Evolutionary conservation across 2,329 filamentous ascomycete genomes (phyloP).

Genomic region (Cytospora mali): DNA sequence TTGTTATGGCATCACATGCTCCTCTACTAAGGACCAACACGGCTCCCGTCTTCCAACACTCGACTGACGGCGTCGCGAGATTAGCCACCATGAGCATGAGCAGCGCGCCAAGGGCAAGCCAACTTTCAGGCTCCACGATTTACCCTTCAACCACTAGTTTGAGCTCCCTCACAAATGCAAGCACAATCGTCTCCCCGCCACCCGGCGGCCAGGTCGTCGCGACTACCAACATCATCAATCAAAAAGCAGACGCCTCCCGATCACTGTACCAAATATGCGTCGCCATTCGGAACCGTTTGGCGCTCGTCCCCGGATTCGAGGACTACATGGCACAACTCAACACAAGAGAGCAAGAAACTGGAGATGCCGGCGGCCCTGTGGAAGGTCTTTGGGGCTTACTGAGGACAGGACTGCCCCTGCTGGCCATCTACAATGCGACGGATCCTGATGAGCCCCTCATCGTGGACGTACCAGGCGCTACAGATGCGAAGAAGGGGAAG

Average conservation of each 20-base stretch:
- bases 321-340: slow-evolving; percentile 72
- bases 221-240: slow-evolving; percentile 94
- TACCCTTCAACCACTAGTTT: slow-evolving; percentile 57
- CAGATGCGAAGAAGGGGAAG: slow-evolving; percentile 78
- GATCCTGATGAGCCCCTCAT: slow-evolving; percentile 69
- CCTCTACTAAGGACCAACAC: slow-evolving; percentile 62
- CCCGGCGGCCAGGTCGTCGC: slow-evolving; percentile 69
- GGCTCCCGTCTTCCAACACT: slow-evolving; percentile 55
- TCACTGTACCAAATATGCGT: slow-evolving; percentile 97
- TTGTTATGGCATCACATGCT: slow-evolving; percentile 57
- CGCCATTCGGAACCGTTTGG: slow-evolving; percentile 77
- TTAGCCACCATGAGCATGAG: slow-evolving; percentile 55
- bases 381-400: slow-evolving; percentile 89
- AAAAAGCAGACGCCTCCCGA: slow-evolving; percentile 85
- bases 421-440: slow-evolving; percentile 86
- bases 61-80: slow-evolving; percentile 50
- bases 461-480: slow-evolving; percentile 55
- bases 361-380: slow-evolving; percentile 73
- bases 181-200: slow-evolving; percentile 43
- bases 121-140: slow-evolving; percentile 63
- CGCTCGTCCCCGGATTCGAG: slow-evolving; percentile 82
- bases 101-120: slow-evolving; percentile 59
- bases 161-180: slow-evolving; percentile 49
- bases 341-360: slow-evolving; percentile 64
- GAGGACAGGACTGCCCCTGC: slow-evolving; percentile 78